Percentiles rank a stretch among this genome's conserved stretches.
Evolutionary conservation across 139 green algal genomes (phyloP).

Genomic region (Coelastrella sp.): DNA sequence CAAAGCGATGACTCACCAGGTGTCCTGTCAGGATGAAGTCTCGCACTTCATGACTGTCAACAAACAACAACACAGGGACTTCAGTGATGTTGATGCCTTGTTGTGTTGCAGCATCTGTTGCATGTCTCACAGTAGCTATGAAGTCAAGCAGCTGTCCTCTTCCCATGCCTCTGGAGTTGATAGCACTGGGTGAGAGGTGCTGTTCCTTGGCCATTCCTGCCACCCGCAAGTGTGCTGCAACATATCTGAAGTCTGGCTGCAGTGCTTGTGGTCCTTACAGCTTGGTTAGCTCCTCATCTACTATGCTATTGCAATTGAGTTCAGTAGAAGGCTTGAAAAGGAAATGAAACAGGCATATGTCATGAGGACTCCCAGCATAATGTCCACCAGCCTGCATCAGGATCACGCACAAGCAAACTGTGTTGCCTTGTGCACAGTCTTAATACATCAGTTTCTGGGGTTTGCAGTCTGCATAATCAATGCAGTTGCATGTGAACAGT

Average conservation of each 20-base stretch:
- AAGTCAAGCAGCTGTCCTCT: neutral
- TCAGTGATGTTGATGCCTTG: neutral
- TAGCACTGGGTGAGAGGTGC: neutral
- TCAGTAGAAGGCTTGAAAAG: neutral
- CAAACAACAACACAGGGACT: neutral
- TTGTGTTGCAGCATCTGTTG: neutral
- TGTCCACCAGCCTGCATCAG: too few relatives aligned
- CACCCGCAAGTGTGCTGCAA: slow-evolving; percentile 13
- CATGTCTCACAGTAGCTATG: neutral
- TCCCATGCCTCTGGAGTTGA: neutral
- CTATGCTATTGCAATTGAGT: neutral
- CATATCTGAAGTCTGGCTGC: neutral
- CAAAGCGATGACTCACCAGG: neutral
- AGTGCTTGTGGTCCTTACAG: neutral
- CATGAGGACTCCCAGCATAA: too few relatives aligned
- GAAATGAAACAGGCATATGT: neutral
- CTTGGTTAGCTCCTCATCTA: neutral
- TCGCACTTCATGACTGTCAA: neutral
- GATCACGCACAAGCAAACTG: too few relatives aligned
- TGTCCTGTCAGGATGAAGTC: neutral
- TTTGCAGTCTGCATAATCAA: too few relatives aligned
- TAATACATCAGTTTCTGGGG: too few relatives aligned
- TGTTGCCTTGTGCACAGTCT: too few relatives aligned
- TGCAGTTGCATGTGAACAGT: too few relatives aligned
- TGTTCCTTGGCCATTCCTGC: neutral